Evolutionary conservation across 805 yeast species (phyloP).

Genomic region (Ogataea naganishii): DNA sequence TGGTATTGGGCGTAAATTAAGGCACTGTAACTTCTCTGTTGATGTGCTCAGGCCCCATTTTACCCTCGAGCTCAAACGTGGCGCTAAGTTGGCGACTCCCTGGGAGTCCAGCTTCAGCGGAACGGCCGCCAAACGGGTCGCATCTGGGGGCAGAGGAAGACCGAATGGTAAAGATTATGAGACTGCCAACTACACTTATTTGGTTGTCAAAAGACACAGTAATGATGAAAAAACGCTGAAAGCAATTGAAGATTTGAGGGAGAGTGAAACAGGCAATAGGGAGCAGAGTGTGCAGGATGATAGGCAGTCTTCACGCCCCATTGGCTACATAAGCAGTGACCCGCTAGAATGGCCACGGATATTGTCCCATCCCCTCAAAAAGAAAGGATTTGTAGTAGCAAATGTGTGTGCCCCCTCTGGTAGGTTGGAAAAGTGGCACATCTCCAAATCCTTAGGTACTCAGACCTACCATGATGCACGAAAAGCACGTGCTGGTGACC

Average conservation of each 20-base stretch:
- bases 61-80: slow-evolving; percentile 78
- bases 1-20: slow-evolving; percentile 47
- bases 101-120: slow-evolving; percentile 62
- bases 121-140: slow-evolving; percentile 38
- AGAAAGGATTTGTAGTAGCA: slow-evolving; percentile 74
- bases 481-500: slow-evolving; percentile 75
- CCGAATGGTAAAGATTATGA: slow-evolving; percentile 65
- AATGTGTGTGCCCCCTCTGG: slow-evolving; percentile 78
- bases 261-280: slow-evolving; percentile 7
- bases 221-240: slow-evolving; percentile 32
- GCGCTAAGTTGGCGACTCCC: slow-evolving; percentile 58
- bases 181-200: slow-evolving; percentile 62
- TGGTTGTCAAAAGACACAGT: slow-evolving; percentile 55
- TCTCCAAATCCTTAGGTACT: slow-evolving; percentile 69
- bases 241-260: slow-evolving; percentile 32
- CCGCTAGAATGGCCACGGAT: slow-evolving; percentile 62
- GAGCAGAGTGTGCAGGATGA: slow-evolving; percentile 10
- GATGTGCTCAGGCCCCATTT: slow-evolving; percentile 70
- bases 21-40: slow-evolving; percentile 70
- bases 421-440: slow-evolving; percentile 75
- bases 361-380: slow-evolving; percentile 60
- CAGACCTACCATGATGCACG: slow-evolving; percentile 85
- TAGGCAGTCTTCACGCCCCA: slow-evolving; percentile 8
- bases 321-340: slow-evolving; percentile 18
- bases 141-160: slow-evolving; percentile 68